These are phyloP conservation scores for Melanogaster broomeanus DNA, from an alignment of 768 basidiomycete species.

Conservation along the genomic window DNA sequence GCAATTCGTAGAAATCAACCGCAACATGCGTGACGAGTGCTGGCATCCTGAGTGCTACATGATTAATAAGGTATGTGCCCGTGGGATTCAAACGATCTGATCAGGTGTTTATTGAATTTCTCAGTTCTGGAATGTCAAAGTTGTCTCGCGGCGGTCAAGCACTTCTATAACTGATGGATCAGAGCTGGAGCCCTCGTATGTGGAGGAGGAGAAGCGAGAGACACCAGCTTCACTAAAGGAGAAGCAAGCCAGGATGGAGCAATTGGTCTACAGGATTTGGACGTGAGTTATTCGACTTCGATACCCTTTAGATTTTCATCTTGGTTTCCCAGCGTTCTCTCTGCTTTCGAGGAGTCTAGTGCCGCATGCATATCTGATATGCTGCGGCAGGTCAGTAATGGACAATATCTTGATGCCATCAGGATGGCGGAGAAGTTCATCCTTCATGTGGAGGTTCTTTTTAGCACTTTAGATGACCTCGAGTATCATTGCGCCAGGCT, in stretches of 20 bases:
- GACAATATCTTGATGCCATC: constrained; percentile 94
- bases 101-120: constrained; percentile 11
- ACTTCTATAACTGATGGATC: constrained; percentile 57
- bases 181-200: constrained; percentile 53
- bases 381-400: constrained; percentile 95
- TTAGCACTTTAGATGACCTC: constrained; percentile 95
- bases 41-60: constrained; percentile 99
- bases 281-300: constrained; percentile 58
- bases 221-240: constrained; percentile 79
- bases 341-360: constrained; percentile 98
- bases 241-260: constrained; percentile 93
- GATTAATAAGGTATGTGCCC: constrained; percentile 88
- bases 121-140: constrained; percentile 99
- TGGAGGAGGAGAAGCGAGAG: constrained; percentile 81
- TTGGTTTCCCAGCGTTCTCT: constrained; percentile 66
- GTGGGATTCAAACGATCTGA: background rate
- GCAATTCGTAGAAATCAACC: constrained; percentile 99
- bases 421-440: constrained; percentile 99
- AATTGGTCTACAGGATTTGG: constrained; percentile 98
- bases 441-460: constrained; percentile 95
- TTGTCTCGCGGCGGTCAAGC: constrained; percentile 71
- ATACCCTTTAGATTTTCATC: constrained; percentile 6
- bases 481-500: constrained; percentile 83
- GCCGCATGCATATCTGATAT: constrained; percentile 99
- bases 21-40: constrained; percentile 97